A percentile compares a stretch with the other conserved stretches of the same genome.
phyloP scores from a whole-genome alignment of 2,329 filamentous ascomycete genomes.

The Cytospora piceae region DNA sequence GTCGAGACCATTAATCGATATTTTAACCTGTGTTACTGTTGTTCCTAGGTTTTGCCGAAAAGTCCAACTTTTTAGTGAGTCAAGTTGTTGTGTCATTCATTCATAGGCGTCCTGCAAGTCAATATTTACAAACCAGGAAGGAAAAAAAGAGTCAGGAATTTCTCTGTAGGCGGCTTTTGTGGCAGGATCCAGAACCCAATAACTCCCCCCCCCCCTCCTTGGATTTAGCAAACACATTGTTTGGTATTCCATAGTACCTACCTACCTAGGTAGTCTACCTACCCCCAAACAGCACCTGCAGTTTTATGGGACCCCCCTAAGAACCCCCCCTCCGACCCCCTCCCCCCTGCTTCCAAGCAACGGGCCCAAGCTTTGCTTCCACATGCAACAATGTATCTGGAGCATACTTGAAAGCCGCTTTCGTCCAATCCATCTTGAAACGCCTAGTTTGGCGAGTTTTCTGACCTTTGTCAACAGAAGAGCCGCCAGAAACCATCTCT shows the following conservation, averaged over 20 bases:
- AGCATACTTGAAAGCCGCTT: conserved; percentile 12
- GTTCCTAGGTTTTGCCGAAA: not conserved
- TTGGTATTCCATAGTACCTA: not conserved
- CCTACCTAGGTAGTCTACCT: not conserved
- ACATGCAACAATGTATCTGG: conserved; percentile 19
- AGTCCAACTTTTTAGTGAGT: not conserved
- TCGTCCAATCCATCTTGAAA: conserved; percentile 12
- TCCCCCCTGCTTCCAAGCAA: not conserved
- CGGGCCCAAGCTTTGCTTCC: conserved; percentile 16
- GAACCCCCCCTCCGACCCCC: conserved; percentile 6
- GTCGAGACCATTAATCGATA: not conserved
- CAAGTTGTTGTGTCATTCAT: not conserved
- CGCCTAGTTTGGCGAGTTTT: conserved; percentile 2
- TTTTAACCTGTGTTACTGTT: not conserved
- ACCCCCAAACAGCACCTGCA: conserved; percentile 1
- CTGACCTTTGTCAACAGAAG: not conserved
- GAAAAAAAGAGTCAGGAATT: not conserved
- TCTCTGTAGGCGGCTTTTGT: not conserved
- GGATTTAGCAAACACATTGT: not conserved
- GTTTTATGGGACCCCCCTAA: conserved; percentile 1
- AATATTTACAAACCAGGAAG: not conserved
- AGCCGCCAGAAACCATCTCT: not conserved
- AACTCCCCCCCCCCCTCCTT: not conserved
- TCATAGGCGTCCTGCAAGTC: not conserved
- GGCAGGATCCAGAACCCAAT: not conserved